Base-by-base conservation (phyloP, 441 rosid species). In the Brassica balearica region DNA sequence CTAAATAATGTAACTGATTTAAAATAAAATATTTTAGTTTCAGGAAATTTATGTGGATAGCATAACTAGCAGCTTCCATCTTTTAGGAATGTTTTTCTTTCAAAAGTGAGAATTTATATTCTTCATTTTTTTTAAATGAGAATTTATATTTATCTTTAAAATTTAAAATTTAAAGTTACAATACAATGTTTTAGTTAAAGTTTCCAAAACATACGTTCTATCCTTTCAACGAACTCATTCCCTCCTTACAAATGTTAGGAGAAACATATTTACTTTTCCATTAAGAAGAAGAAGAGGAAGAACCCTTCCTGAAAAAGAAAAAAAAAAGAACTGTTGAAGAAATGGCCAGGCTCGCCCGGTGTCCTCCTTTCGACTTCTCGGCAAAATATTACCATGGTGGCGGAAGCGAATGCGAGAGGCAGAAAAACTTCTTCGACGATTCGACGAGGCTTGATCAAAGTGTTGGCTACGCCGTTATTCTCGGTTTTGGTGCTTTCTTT, bases 401-500 rank as follows among this genome's bases (percentile, higher is more conserved):
- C 5, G 84, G 63, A 8, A 81, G 77, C 60, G 87, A 85, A 60
- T 95, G 98, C 68, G 81, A 75, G 64, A 84, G 97, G 81, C 90
- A 80, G 82, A 75, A 78, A 79, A 91, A 97, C 73, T 95, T 89
- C 90, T 92, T 95, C 71, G 84, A 84, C 12, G 91, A 86, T 36
- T 87, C 89, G 74, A 51, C 93, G 4, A 91, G 87, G 60, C 89
- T 92, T 12, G 88, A 89, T 77, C 94, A 92, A 82, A 93, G 91
- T 0, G 90, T 91, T 63, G 99, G 99, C 32, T 92, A 92, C 76
- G 86, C 97, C 36, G 87, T 91, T 61, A 87, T 92, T 74, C 89
- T 92, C 70, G 97, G 94, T n/a, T 94, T 94, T 27, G 98, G 98
- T 23, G 94, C 92, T 70, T 94, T 94, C 85, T 94, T 94, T 69